Evolutionary conservation across 306 rosid species (phyloP), one percentile per base, ranked within the genome.

Genomic region (Carpinus fangiana): DNA sequence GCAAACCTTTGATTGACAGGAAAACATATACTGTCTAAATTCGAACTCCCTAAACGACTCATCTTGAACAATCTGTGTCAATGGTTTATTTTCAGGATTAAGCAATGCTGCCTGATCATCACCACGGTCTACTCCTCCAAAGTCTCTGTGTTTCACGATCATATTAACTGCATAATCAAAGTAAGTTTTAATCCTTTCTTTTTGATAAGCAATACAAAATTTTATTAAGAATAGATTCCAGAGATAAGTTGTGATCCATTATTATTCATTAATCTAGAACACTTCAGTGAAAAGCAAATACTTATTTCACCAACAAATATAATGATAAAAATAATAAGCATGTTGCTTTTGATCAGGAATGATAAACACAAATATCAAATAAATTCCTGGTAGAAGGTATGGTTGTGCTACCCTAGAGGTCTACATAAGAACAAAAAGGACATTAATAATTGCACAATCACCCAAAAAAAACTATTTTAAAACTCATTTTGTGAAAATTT

Each of bases 21-120:
- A 86, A 84, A 96, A 93, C 31, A 96, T 90, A 90, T 96, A 96
- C 81, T 96, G 99, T 85, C 96, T 82, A 87, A 96, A 93, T 79
- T 96, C 99, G 83, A 96, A 96, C 84, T 96, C 99, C 90, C 99
- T 84, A 81, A 96, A 93, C 7, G 97, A 91, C 79, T 93, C 99
- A 70, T 96, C 99, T 87, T 90, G 99, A 82, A 91, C 92, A 67
- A 96, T 96, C 81, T 93, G 96, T 50, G 96, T 83, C 89, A 96
- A 87, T 76, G 94, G 80, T 79, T 93, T 96, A 78, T 83, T 93
- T 76, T 92, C 92, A 59, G 96, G 87, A 80, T 93, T 89, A 61
- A 93, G 77, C 87, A 96, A 80, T 78, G 91, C 82, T 53, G 98
- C 99, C 76, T 91, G 98, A 87, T 93, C 97, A n/a, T 96, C 96